Conservation (phyloP, 2,329 filamentous ascomycete species). For the Colletotrichum siamense region DNA sequence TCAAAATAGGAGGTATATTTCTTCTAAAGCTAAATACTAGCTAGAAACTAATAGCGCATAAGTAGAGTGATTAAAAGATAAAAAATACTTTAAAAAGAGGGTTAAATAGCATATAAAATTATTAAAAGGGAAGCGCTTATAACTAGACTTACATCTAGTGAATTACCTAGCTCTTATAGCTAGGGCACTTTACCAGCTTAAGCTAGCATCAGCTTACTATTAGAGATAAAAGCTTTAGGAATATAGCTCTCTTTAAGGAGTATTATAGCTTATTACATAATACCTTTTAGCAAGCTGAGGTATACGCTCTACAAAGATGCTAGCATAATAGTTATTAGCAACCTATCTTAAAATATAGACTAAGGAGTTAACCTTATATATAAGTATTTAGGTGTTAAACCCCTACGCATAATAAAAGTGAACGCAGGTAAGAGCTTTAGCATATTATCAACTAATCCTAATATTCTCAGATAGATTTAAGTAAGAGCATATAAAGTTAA, state of each 20-base stretch:
- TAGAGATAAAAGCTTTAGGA: no score
- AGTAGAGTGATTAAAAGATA: neutral
- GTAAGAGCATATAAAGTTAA: conserved; percentile 37
- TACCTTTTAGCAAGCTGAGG: conserved; percentile 25
- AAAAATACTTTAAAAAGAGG: conserved; percentile 11
- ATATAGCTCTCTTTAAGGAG: no score
- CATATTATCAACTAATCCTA: conserved; percentile 46
- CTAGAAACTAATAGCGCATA: neutral
- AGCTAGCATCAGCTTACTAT: no score
- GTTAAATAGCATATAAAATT: conserved; percentile 40
- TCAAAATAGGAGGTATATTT: neutral
- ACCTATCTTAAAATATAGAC: conserved; percentile 46
- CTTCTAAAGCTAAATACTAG: no score
- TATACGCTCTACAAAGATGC: conserved; percentile 32
- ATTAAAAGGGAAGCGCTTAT: conserved; percentile 38
- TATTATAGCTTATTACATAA: conserved; percentile 36
- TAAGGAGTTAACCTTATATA: conserved; percentile 45
- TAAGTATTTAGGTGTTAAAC: conserved; percentile 46
- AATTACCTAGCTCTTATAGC: conserved; percentile 31
- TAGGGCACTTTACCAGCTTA: conserved; percentile 28
- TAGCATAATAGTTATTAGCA: conserved; percentile 41
- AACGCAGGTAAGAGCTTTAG: conserved; percentile 38
- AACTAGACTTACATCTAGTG: conserved; percentile 32
- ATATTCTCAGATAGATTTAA: conserved; percentile 49
- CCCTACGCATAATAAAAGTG: conserved; percentile 27